Evolutionary conservation across 1,139 yeast genomes (phyloP), one percentile per base, ranked within the genome.

Genomic region (Kurtzmaniella quercitrusa): DNA sequence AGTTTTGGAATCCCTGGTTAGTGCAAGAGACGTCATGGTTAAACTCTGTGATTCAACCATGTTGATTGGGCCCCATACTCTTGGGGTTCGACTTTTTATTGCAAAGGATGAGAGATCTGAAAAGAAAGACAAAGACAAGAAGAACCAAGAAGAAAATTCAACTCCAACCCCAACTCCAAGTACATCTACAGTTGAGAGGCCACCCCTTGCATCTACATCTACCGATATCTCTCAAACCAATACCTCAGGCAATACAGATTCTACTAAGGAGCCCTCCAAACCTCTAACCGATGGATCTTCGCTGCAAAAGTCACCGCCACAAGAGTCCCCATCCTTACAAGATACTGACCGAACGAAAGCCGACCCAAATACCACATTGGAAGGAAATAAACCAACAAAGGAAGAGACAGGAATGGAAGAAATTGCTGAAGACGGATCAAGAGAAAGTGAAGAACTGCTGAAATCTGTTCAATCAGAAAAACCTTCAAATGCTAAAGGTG

Each of bases 11-110:
- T 55, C 65, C 34, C 75, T 75, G 12, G 72, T 71, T 9, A 80
- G 80, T 59, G 85, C 85, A 31, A 71, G 95, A 52, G 98, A 93
- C 52, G 83, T 83, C 43, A 90, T 91, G 96, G 86, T 89, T 46
- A 89, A 89, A 58, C 66, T 93, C 46, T 81, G 94, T 54, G 97
- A 91, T 53, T 81, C 91, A 46, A 66, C 71, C 1, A 63, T 90
- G 66, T 70, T 73, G 5, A 71, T 86, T 34, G 98, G 97, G 0
- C 96, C 96, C 0, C 98, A 93, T 63, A 65, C 69, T 0, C 87
- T 88, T 60, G 90, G 84, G 38, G 76, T 85, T 6, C 70, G 95
- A 48, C 62, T 93, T 39, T 93, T 87, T 61, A 83, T 90, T 21
- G 80, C 90, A 42, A 87, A 88, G 54, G 95, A 89, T 54, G 95